Conservation (phyloP, 2,329 filamentous ascomycete genomes). For the Raffaelea ambrosiae region DNA sequence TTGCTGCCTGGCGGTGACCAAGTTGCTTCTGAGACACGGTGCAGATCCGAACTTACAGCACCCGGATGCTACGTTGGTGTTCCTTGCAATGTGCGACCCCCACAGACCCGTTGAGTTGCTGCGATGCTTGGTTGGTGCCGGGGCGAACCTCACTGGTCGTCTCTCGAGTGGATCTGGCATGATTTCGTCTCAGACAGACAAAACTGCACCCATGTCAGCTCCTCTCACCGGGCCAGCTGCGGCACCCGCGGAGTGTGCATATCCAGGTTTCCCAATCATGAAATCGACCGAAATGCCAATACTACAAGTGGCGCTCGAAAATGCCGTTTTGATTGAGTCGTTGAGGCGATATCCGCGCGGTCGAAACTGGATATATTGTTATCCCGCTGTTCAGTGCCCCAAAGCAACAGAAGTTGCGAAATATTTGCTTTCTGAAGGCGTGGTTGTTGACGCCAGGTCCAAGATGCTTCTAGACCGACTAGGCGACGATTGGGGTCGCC, state of each 20-base stretch:
- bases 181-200: background rate
- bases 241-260: no score
- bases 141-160: background rate
- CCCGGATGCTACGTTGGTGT: background rate
- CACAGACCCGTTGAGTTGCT: slow-evolving; percentile 7
- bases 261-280: background rate
- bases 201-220: background rate
- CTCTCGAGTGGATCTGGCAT: background rate
- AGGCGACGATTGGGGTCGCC: background rate
- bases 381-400: slow-evolving; percentile 2
- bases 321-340: slow-evolving; percentile 5
- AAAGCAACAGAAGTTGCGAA: slow-evolving; percentile 1
- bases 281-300: background rate
- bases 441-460: background rate
- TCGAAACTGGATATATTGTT: slow-evolving; percentile 7
- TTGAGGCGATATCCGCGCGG: slow-evolving; percentile 5
- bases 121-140: slow-evolving; percentile 6
- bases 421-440: slow-evolving; percentile 4
- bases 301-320: slow-evolving; percentile 1
- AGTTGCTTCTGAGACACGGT: slow-evolving; percentile 3
- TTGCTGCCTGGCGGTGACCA: slow-evolving; percentile 4
- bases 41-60: slow-evolving; percentile 1
- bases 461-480: slow-evolving; percentile 4
- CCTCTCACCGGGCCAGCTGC: no score
- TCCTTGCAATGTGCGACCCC: slow-evolving; percentile 5